Evolutionary conservation across 2,329 filamentous ascomycete genomes (phyloP).

Genomic region (Colletotrichum australisinense): DNA sequence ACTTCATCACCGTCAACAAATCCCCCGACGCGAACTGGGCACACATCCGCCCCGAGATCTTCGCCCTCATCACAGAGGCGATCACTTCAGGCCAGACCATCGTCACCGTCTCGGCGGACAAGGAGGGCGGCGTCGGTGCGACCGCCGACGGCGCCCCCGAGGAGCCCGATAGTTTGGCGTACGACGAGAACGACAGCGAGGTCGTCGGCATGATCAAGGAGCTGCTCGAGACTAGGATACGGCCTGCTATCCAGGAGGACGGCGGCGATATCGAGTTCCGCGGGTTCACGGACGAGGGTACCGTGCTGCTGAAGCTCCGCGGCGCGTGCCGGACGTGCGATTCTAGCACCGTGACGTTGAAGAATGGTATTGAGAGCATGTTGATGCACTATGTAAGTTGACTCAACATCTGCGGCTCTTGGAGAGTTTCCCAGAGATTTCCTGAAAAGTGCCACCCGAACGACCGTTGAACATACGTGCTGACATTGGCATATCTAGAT

Average conservation of each 20-base stretch:
- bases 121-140: conserved; percentile 52
- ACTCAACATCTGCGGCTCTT: neutral
- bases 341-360: conserved; percentile 94
- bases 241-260: conserved; percentile 96
- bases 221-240: conserved; percentile 91
- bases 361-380: conserved; percentile 99
- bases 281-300: conserved; percentile 82
- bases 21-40: conserved; percentile 89
- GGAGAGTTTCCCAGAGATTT: too few species aligned
- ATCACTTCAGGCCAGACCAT: conserved; percentile 86
- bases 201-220: conserved; percentile 99
- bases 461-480: conserved; percentile 13
- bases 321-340: conserved; percentile 97
- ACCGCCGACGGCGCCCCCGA: conserved; percentile 52
- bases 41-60: conserved; percentile 94
- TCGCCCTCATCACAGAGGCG: conserved; percentile 92
- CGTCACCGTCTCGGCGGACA: conserved; percentile 77
- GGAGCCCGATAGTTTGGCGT: conserved; percentile 79
- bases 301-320: conserved; percentile 86
- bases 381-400: conserved; percentile 90
- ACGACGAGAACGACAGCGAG: conserved; percentile 92
- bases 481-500: conserved; percentile 70
- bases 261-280: conserved; percentile 97
- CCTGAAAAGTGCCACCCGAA: too few species aligned
- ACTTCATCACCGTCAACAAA: conserved; percentile 98